These are phyloP conservation scores for Marsdenia floribunda DNA, from an alignment of 257 asterid species.

Conservation along the genomic window DNA sequence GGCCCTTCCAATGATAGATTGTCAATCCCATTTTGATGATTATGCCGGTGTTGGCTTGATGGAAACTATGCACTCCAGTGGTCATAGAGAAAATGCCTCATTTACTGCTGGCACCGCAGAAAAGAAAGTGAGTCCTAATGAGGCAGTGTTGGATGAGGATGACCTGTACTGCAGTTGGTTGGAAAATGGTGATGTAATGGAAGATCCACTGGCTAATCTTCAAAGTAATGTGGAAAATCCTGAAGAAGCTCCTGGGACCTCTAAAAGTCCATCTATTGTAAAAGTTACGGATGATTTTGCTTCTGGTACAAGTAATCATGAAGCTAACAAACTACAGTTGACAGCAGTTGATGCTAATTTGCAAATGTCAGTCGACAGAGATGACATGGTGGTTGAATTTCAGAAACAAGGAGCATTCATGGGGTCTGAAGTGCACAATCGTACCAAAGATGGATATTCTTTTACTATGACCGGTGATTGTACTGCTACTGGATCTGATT, in stretches of 20 bases:
- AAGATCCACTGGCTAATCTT: constrained; percentile 26
- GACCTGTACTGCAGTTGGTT: constrained; percentile 54
- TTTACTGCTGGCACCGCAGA: constrained; percentile 25
- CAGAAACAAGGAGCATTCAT: constrained; percentile 8
- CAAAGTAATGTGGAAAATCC: constrained; percentile 18
- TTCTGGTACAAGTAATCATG: constrained; percentile 7
- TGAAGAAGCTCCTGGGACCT: constrained; percentile 18
- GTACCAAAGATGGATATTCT: constrained; percentile 2
- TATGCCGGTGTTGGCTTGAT: constrained; percentile 26
- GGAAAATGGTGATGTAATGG: constrained; percentile 35
- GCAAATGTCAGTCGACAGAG: constrained; percentile 18
- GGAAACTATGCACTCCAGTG: constrained; percentile 20
- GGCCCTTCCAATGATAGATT: constrained; percentile 49
- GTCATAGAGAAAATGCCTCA: constrained; percentile 19
- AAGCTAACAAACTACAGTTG: constrained; percentile 8
- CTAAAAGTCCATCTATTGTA: constrained; percentile 12
- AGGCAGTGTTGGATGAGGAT: constrained; percentile 46
- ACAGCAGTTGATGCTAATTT: constrained; percentile 20
- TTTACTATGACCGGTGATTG: constrained; percentile 8
- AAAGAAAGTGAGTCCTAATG: constrained; percentile 22
- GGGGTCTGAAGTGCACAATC: constrained; percentile 13
- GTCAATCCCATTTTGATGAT: constrained; percentile 19
- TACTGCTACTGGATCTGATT: constrained; percentile 1
- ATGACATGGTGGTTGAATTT: constrained; percentile 39
- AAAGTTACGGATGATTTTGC: constrained; percentile 19